Conservation (phyloP, 768 basidiomycete species). For the Lactarius hatsudake region DNA sequence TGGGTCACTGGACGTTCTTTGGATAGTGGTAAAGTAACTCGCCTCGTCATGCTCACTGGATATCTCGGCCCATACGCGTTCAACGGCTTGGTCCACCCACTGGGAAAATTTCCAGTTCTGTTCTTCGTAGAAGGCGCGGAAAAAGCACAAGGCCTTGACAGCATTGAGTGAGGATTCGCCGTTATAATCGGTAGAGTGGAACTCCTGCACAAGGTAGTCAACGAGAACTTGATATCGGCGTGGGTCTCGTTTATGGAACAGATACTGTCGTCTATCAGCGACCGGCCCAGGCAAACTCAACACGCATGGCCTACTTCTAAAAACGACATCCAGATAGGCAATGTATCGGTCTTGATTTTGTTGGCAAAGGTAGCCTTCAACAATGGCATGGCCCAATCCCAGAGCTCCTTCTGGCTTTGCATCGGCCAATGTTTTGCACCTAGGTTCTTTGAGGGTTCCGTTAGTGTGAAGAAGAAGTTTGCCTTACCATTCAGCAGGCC, state of each 20-base stretch:
- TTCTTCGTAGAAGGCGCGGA: constrained; percentile 68
- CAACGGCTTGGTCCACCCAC: constrained; percentile 69
- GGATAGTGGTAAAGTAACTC: constrained; percentile 28
- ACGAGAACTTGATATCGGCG: constrained; percentile 78
- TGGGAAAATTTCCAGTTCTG: constrained; percentile 77
- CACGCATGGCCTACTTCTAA: constrained; percentile 50
- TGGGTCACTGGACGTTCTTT: not conserved
- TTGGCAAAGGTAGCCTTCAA: constrained; percentile 63
- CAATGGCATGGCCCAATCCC: constrained; percentile 76
- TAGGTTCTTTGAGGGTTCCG: constrained; percentile 29
- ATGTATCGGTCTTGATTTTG: constrained; percentile 79
- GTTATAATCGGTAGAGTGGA: constrained; percentile 69
- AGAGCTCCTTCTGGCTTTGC: constrained; percentile 62
- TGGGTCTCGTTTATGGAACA: constrained; percentile 78
- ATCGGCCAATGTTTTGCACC: constrained; percentile 88
- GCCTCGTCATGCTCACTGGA: constrained; percentile 79
- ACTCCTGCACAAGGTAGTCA: constrained; percentile 64
- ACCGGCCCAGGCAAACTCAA: not conserved
- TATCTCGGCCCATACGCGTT: constrained; percentile 68
- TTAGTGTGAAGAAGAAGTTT: constrained; percentile 3
- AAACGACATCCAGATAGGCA: constrained; percentile 76
- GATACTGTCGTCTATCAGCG: constrained; percentile 46
- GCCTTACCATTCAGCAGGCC: constrained; percentile 59
- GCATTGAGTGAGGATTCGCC: constrained; percentile 81
- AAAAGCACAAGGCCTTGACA: constrained; percentile 63